Percentiles rank a stretch among this genome's conserved stretches.
Conservation (phyloP, 805 yeast species). For the Starmerella ratchasimensis region DNA sequence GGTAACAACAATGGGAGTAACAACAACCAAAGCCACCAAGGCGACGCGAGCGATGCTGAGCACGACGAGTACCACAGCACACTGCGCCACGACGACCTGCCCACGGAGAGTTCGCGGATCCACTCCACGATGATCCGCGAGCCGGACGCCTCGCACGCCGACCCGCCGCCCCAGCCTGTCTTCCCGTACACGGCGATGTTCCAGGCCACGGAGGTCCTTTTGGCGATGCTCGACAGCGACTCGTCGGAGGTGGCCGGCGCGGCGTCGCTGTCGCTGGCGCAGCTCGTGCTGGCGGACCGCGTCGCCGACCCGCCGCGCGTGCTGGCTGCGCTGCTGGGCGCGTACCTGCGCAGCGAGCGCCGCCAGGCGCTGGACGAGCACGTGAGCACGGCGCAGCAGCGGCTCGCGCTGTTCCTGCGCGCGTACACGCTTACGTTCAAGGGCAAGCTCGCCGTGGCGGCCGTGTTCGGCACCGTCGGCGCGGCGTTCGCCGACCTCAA, state of each 20-base stretch:
- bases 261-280: conserved; percentile 78
- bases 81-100: background rate
- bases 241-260: conserved; percentile 58
- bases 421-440: conserved; percentile 28
- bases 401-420: conserved; percentile 25
- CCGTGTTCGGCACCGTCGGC: conserved; percentile 3
- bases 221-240: conserved; percentile 24
- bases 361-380: conserved; percentile 36
- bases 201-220: background rate
- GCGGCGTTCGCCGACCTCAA: conserved; percentile 23
- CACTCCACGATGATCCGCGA: background rate
- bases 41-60: background rate
- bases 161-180: background rate
- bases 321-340: conserved; percentile 43
- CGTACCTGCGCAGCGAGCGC: conserved; percentile 54
- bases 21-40: background rate
- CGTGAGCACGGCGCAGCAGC: conserved; percentile 34
- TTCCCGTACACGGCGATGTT: background rate
- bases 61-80: background rate
- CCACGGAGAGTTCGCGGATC: background rate
- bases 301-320: conserved; percentile 50
- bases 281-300: conserved; percentile 64
- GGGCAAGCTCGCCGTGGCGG: conserved; percentile 32
- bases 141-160: background rate
- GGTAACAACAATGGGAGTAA: background rate